A percentile compares a stretch with the other conserved stretches of the same genome.
Conservation (phyloP, 2,329 filamentous ascomycete species). For the Exophiala xenobiotica region DNA sequence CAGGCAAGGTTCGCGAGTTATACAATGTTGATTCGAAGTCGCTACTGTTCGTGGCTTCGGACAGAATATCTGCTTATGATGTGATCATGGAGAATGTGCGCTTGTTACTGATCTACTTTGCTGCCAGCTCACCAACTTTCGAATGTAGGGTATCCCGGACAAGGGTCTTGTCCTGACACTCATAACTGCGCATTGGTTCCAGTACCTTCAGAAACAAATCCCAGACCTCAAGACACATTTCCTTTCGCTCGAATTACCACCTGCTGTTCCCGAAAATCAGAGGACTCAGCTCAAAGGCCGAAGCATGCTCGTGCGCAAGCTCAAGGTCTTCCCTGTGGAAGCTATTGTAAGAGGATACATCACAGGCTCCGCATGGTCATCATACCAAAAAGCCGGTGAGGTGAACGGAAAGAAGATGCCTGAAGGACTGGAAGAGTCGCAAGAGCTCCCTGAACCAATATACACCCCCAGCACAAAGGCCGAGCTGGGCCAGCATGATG, state of each 20-base stretch:
- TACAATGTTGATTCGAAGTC: conserved; percentile 69
- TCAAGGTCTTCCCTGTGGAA: conserved; percentile 75
- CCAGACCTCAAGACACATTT: conserved; percentile 64
- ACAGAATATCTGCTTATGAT: conserved; percentile 95
- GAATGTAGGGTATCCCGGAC: conserved; percentile 60
- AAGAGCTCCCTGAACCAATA: conserved; percentile 67
- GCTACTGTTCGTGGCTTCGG: conserved; percentile 79
- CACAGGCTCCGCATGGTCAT: conserved; percentile 78
- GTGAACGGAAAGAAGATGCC: conserved; percentile 75
- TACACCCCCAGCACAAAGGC: conserved; percentile 87
- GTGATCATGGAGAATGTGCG: conserved; percentile 77
- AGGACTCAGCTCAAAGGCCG: conserved; percentile 49
- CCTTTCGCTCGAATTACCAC: conserved; percentile 58
- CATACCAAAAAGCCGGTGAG: conserved; percentile 71
- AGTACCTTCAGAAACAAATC: conserved; percentile 56
- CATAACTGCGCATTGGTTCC: conserved; percentile 69
- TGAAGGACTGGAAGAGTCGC: conserved; percentile 66
- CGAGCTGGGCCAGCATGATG: conserved; percentile 72
- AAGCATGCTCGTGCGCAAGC: conserved; percentile 73
- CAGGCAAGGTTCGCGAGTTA: conserved; percentile 78
- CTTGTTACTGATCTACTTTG: conserved; percentile 43
- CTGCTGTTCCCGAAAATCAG: conserved; percentile 39
- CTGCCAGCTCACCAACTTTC: conserved; percentile 32
- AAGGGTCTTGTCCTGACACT: conserved; percentile 68
- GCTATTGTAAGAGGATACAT: conserved; percentile 89